These are phyloP conservation scores for Fraxinus latifolia DNA, from an alignment of 305 asterid species.

Conservation along the genomic window DNA sequence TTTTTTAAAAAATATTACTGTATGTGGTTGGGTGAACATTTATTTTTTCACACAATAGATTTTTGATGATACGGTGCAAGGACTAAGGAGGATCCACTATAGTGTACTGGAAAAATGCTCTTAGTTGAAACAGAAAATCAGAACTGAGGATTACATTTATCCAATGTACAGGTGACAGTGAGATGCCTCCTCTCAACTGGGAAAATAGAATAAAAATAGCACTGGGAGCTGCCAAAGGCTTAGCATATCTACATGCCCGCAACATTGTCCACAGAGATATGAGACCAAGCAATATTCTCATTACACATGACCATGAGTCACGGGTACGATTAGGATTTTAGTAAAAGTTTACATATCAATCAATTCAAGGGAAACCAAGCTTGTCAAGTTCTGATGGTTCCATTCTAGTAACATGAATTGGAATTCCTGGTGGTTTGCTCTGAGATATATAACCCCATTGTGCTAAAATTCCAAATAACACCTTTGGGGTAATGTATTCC, in stretches of 20 bases:
- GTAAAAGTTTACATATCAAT: not conserved
- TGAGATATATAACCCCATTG: not conserved
- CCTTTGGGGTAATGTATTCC: not conserved
- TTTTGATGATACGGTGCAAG: not conserved
- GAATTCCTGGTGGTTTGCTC: not conserved
- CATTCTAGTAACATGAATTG: not conserved
- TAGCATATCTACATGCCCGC: slow-evolving; percentile 50
- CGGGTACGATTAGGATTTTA: slow-evolving; percentile 35
- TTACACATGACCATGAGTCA: slow-evolving; percentile 70
- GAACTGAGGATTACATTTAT: not conserved
- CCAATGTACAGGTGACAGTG: slow-evolving; percentile 31
- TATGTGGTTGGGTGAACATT: not conserved
- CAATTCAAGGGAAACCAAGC: not conserved
- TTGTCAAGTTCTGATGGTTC: not conserved
- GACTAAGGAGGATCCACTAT: not conserved
- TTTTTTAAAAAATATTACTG: no score
- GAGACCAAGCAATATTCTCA: slow-evolving; percentile 71
- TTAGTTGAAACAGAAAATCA: not conserved
- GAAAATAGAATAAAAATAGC: slow-evolving; percentile 65
- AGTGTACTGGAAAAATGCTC: not conserved
- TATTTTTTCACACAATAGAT: not conserved
- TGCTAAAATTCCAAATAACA: not conserved
- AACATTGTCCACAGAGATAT: slow-evolving; percentile 69
- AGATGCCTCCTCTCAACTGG: slow-evolving; percentile 49
- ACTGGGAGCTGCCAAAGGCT: slow-evolving; percentile 66